Conservation (phyloP, 306 rosid genomes). For the Arachis stenosperma region DNA sequence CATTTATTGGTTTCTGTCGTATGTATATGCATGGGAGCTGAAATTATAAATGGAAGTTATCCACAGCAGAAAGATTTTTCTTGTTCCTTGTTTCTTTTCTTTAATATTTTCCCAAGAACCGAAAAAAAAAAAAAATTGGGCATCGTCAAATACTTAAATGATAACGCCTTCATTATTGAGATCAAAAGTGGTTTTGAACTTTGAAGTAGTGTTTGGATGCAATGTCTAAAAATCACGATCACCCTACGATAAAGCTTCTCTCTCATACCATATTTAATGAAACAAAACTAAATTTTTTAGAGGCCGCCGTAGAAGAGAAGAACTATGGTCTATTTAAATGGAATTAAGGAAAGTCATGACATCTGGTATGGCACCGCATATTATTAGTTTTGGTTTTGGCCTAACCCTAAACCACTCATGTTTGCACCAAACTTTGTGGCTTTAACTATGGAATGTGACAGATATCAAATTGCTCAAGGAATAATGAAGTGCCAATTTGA, state of each 20-base stretch:
- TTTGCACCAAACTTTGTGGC: constrained; percentile 22
- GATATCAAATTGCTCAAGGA: not conserved
- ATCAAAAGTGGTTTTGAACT: not conserved
- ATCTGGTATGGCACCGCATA: not conserved
- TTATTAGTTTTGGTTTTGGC: constrained; percentile 5
- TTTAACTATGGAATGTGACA: constrained; percentile 21
- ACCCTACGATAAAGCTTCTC: not conserved
- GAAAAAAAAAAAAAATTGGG: too few relatives aligned
- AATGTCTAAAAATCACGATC: not conserved
- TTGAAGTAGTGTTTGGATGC: not conserved
- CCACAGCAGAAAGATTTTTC: too few relatives aligned
- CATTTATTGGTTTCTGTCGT: too few relatives aligned
- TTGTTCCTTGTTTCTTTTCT: too few relatives aligned
- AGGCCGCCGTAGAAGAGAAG: not conserved
- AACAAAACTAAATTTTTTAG: constrained; percentile 1
- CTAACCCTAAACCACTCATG: not conserved
- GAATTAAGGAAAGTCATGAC: not conserved
- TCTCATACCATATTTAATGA: not conserved
- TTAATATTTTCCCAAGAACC: too few relatives aligned
- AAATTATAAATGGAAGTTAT: too few relatives aligned
- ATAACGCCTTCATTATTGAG: too few relatives aligned
- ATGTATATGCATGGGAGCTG: too few relatives aligned
- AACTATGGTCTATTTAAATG: not conserved
- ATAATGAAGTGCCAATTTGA: constrained; percentile 3
- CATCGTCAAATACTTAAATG: too few relatives aligned